Conservation (phyloP, 108 stramenopile species). For the Cyclotella atomus region DNA sequence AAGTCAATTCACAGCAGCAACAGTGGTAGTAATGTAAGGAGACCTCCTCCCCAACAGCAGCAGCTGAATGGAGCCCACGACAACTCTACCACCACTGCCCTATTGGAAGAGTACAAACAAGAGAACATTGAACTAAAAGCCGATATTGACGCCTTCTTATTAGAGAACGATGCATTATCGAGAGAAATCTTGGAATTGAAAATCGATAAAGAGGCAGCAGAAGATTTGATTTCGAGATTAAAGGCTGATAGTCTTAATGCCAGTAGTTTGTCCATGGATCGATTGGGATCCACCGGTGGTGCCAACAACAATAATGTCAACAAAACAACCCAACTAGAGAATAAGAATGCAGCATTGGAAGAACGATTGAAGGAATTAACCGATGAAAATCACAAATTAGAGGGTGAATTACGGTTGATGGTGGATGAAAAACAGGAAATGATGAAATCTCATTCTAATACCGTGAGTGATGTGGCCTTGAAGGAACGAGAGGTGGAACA, state of each 20-base stretch:
- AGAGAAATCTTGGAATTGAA: constrained; percentile 21
- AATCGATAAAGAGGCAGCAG: constrained; percentile 37
- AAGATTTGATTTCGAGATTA: constrained; percentile 54
- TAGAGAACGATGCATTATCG: constrained; percentile 30
- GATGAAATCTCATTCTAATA: not conserved
- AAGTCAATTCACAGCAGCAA: not conserved
- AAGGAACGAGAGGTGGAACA: constrained; percentile 14
- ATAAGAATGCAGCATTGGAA: constrained; percentile 13
- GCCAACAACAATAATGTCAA: not conserved
- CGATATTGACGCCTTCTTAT: constrained; percentile 45
- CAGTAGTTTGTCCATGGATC: not conserved
- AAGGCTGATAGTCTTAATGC: constrained; percentile 28
- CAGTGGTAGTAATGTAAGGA: too few relatives aligned
- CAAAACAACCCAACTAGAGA: constrained; percentile 1
- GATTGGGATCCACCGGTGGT: not conserved
- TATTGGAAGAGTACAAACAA: constrained; percentile 5
- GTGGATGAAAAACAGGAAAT: constrained; percentile 37
- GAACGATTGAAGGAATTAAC: constrained; percentile 19
- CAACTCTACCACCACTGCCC: too few relatives aligned
- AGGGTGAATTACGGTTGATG: constrained; percentile 36
- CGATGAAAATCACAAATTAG: constrained; percentile 44
- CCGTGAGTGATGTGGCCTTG: constrained; percentile 5
- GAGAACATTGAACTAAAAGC: constrained; percentile 36
- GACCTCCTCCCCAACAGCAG: not conserved
- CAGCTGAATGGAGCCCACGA: not conserved